Evolutionary conservation across 495 filamentous ascomycete genomes (phyloP), one percentile per base, ranked within the genome.

Genomic region (Aspergillus campestris): DNA sequence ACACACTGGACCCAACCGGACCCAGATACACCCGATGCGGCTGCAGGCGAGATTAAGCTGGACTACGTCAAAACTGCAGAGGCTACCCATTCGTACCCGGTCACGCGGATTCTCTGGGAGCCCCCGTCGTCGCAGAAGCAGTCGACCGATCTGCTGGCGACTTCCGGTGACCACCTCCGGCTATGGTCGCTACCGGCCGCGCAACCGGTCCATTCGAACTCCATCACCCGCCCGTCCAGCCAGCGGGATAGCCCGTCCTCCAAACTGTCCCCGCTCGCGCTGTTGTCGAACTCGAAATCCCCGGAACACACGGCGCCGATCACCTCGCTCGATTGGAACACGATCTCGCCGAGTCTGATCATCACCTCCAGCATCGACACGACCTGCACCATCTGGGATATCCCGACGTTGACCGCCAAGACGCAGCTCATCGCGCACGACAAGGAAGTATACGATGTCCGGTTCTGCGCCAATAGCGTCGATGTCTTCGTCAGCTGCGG

Each of bases 371-470:
- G 91, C 61, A 99, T 99, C 50, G 92, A 99, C 60, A 99, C 92
- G 0, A 99, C 92, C 1, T 99, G 92, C 67, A 99, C 92, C n/a
- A 97, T 99, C 45, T 99, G 92, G 92, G 92, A 99, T 57, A 99
- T 99, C 28, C 92, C 92, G 3, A 95, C 92, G 3, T 69, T 99
- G 49, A 99, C 92, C 1, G 92, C 92, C 10, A 99, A 99, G 65
- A 99, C 92, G 2, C 92, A 99, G 63, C 68, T 99, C 10, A 99
- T 99, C 64, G 92, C 92, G 18, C 92, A 99, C 57, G 92, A 99
- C 66, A 97, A 96, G 63, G 92, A 99, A 65, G 92, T 99, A 5
- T 99, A 94, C 55, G 92, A 99, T 61, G 92, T 99, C 31, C 82
- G 92, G 9, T 99, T 97, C 65, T 96, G 92, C 66, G 89, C 89